Evolutionary conservation across 108 stramenopile genomes (phyloP), one percentile per base, ranked within the genome.

Genomic region (Discostella stelligeroides): DNA sequence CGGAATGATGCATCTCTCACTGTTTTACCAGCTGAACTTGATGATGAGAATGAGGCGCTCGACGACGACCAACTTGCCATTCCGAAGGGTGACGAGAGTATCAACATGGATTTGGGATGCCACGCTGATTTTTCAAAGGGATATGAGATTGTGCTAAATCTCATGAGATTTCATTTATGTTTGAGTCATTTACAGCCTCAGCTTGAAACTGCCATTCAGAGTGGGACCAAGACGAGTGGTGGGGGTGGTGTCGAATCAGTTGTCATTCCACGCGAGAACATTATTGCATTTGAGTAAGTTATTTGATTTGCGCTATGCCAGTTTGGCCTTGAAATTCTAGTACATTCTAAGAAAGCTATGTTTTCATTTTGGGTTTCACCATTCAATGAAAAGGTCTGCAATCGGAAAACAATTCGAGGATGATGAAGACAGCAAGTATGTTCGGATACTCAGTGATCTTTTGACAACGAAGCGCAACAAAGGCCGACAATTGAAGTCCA

Each of bases 121-220:
- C 43, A 34, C 10, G 56, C 38, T n/a, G 67, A 60, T 23, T 80
- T 80, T 42, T 37, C 55, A n/a, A 29, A 49, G 20, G 12, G 15
- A 13, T 80, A 66, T 37, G 15, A 37, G 13, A 39, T 50, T 17
- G 57, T 80, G 54, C 20, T 62, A 61, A 57, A 65, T 25, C 57
- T 10, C 27, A 42, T 80, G 61, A 73, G 70, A 58, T 73, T 80
- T 59, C 72, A 80, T 46, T 18, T 48, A 21, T 80, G 79, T 41
- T 63, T 80, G 69, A 80, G 79, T 65, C 55, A 59, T 59, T 48
- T 80, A 1, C 79, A 51, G 45, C 79, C 79, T 39, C 56, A 69
- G 43, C 42, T 80, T 15, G 60, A 73, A 11, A 53, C 68, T 0
- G 68, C 63, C 9, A 53, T 80, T 46, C 54, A 45, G 28, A 48